Evolutionary conservation across 192 early-diverging fungal genomes (phyloP), one percentile per base, ranked within the genome.

Genomic region (Linnemannia elongata): DNA sequence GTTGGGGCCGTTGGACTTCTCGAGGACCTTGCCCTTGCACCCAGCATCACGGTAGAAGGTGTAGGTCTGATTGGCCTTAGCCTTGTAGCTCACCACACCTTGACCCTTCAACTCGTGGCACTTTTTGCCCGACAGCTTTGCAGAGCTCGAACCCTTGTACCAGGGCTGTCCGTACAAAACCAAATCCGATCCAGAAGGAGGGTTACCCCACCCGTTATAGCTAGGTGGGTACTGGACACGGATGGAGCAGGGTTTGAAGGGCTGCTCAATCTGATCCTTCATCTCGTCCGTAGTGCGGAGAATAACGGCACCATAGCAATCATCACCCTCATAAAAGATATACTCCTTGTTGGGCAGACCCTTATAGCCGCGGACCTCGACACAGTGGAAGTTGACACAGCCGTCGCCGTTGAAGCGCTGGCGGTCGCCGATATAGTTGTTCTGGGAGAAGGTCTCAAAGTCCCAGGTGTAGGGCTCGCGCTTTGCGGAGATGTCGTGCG

Each of bases 371-470:
- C 52, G 47, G n/a, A 82, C 33, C 18, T 55, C 63, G 49, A 15
- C 7, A 35, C 80, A 76, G 10, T 18, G 68, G 35, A 82, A 47
- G 80, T 76, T 76, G 33, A 75, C 41, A 55, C 74, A 76, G 15
- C 74, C 74, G 22, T 82, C 74, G 17, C 74, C 68, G 38, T 82
- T 82, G 72, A 82, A 76, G 22, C 72, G 72, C 41, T 80, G 78
- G 15, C 78, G 70, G 72, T 80, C 72, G 38, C 72, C 72, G 30
- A 30, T 27, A 12, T 74, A 80, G 42, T 74, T 80, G 72, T 22
- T 8, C 41, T 74, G 78, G 52, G 78, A 80, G 55, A 35, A 80
- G 71, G 57, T 47, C 55, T 80, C 78, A 39, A 73, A 80, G 38
- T 80, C 78, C 71, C 78, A 80, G 27, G 27, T n/a, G 71, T 60